Evolutionary conservation across 495 filamentous ascomycete genomes (phyloP).

Genomic region (Xylaria telfairii): DNA sequence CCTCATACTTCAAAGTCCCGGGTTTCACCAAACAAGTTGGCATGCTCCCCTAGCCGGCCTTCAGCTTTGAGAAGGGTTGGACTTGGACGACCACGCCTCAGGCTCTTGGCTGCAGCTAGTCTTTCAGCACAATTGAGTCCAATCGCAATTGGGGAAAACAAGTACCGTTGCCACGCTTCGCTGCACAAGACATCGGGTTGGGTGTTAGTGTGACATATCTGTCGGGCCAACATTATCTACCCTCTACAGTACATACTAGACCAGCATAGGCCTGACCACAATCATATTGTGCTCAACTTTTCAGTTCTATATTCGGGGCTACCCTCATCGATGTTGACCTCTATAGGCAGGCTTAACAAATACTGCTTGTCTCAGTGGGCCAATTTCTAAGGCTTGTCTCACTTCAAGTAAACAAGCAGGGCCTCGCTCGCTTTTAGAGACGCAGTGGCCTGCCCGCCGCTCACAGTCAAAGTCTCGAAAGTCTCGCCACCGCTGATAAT

Average conservation of each 20-base stretch:
- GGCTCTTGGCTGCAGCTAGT: no score
- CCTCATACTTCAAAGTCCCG: no score
- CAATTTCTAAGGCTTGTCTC: not conserved
- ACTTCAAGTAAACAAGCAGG: conserved; percentile 58
- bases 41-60: no score
- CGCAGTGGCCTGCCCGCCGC: conserved; percentile 54
- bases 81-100: no score
- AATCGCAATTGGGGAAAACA: not conserved
- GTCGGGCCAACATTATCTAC: not conserved
- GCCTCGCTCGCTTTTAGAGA: conserved; percentile 61
- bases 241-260: not conserved
- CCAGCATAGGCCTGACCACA: not conserved
- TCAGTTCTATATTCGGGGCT: no score
- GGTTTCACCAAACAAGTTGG: no score
- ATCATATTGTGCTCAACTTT: not conserved
- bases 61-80: no score
- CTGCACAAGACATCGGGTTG: not conserved
- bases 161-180: not conserved
- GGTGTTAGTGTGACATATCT: not conserved
- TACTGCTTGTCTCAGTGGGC: not conserved
- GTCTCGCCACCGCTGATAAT: conserved; percentile 49
- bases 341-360: not conserved
- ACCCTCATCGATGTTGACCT: not conserved
- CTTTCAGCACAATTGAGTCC: no score
- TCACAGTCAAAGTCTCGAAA: conserved; percentile 47